Evolutionary conservation across 495 filamentous ascomycete genomes (phyloP).

Genomic region (Astrothelium macrocarpum): DNA sequence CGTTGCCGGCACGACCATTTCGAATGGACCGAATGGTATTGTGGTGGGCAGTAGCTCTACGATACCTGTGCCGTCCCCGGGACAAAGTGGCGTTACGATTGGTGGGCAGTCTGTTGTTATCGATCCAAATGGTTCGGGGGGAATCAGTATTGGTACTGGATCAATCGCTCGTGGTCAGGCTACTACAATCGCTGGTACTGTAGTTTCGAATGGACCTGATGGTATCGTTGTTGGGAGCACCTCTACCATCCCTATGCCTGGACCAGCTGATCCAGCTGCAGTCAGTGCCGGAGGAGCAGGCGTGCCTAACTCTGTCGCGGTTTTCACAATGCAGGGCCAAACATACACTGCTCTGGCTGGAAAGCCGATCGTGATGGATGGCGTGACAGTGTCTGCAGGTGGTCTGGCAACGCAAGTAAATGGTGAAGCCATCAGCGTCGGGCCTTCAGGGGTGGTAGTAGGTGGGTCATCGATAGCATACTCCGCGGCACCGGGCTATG

Average conservation of each 20-base stretch:
- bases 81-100: neutral
- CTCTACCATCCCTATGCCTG: neutral
- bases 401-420: neutral
- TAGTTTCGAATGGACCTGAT: neutral
- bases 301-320: neutral
- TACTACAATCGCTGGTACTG: neutral
- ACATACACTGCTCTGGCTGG: neutral
- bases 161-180: neutral
- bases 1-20: neutral
- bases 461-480: neutral
- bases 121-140: neutral
- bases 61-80: neutral
- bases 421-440: neutral
- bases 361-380: neutral
- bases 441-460: neutral
- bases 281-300: neutral
- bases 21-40: neutral
- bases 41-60: neutral
- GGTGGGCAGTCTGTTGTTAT: neutral
- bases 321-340: neutral
- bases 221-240: neutral
- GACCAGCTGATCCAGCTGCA: neutral
- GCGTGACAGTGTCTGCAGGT: neutral
- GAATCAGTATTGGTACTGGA: neutral
- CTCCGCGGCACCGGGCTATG: neutral